Base-by-base conservation (phyloP, 768 basidiomycete species). In the Suillus clintonianus region DNA sequence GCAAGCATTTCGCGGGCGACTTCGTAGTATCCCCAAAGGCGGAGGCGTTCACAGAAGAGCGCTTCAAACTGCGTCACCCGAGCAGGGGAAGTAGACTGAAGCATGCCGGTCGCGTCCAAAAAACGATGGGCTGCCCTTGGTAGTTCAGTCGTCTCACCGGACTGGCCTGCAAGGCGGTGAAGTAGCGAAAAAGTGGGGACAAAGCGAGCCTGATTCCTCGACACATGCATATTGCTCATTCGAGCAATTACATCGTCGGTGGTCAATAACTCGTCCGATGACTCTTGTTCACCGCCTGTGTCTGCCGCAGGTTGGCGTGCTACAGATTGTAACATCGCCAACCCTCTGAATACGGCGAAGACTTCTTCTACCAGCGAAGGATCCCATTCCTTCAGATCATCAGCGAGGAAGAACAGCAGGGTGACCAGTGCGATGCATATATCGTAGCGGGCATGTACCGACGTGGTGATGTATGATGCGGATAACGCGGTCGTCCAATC, bases 271-370 rank as follows among this genome's bases (percentile, higher is more conserved):
- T 76, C 72, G 19, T 75, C 67, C 19, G 70, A 74, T 37, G 73
- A 76, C 30, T 69, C 70, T 61, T 76, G 72, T 55, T 73, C 79
- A 48, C 69, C 69, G 22, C 63, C 41, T 11, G 63, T 62, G 45
- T 81, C 78, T 3, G 75, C 79, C n/a, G 83, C 83, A 59, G 89
- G 86, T 69, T 89, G 90, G 55, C 80, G 80, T 17, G 82, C 77
- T 54, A 88, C 79, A 62, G 82, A 84, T 32, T 86, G 89, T 22
- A 92, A 78, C 80, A 91, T 89, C 27, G 89, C 86, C 27, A 91
- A 77, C 15, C 90, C 90, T n/a, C 91, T 84, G 68, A 90, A 92
- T 32, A 93, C 86, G 9, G 90, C 89, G 73, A 94, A 89, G 27
- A 92, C 84, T 71, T 93, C 90, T 10, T 86, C 87, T 54, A 91